Base-by-base conservation (phyloP, 2,329 filamentous ascomycete genomes). In the Venturia aucupariae region DNA sequence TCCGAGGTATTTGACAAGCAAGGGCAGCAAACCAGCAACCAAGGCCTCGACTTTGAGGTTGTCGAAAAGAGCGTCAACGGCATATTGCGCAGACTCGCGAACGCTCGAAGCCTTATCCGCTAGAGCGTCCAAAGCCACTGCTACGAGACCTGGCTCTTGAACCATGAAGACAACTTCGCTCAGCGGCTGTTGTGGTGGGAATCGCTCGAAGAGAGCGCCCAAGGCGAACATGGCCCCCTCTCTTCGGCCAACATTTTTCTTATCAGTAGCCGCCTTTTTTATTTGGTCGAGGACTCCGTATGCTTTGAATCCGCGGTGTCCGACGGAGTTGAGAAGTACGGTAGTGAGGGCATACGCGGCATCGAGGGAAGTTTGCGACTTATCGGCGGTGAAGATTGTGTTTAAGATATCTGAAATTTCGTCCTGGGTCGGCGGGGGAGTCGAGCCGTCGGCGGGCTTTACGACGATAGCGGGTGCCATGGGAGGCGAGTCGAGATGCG, bases 221-320 rank as follows among this genome's bases (percentile, higher is more conserved):
- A 97, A 83, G 51, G 96, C 88, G 75, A 97, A 95, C 86, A 97
- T 95, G 68, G 92, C 89, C 72, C 92, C 91, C 79, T 99, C 94
- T 71, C 93, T 85, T 70, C 85, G 86, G 46, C 88, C 83, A 19
- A 88, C 89, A 76, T 87, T 92, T 82, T 99, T 99, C 86, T 97
- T 99, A 79, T 97, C 92, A 70, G 82, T 79, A 4, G 93, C 92
- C 44, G 90, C 90, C 82, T 96, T 89, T 72, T 84, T 84, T 71
- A 88, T 81, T 67, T 84, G 82, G 27, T 82, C 80, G 59, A 90
- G 74, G 60, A 89, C 76, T 68, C 83, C 83, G 76, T 88, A 89
- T 65, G 78, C 78, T 60, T 80, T 75, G 63, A 89, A 78, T 61
- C 86, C 86, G 27, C 84, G 82, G 71, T 83, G 84, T 62, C 86